Percentiles rank a stretch among this genome's conserved stretches.
Conservation (phyloP, 805 yeast genomes). For the Spathaspora gorwiae region DNA sequence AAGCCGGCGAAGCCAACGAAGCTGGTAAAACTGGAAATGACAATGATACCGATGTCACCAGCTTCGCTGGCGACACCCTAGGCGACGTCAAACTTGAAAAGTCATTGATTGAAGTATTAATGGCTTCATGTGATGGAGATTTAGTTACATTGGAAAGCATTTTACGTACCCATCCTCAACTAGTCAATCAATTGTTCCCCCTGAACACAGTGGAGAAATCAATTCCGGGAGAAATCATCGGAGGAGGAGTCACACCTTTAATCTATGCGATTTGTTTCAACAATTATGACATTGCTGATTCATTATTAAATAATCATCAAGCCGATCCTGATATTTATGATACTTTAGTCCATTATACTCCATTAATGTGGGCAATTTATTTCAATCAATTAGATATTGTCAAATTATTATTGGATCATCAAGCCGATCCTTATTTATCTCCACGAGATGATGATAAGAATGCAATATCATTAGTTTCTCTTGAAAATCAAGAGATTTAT, state of each 20-base stretch:
- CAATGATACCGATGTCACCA: not conserved
- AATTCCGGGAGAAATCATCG: no score
- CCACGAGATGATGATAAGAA: conserved; percentile 32
- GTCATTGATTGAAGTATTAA: conserved; percentile 20
- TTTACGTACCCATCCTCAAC: conserved; percentile 16
- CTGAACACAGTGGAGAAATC: no score
- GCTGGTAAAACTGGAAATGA: not conserved
- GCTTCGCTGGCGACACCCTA: no score
- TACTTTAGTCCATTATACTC: conserved; percentile 50
- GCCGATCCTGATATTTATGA: conserved; percentile 52
- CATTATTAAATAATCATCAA: conserved; percentile 35
- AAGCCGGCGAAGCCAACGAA: not conserved
- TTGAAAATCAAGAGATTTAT: conserved; percentile 48
- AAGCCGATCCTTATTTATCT: conserved; percentile 54
- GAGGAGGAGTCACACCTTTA: conserved; percentile 29
- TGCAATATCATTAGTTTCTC: conserved; percentile 56
- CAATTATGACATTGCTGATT: conserved; percentile 44
- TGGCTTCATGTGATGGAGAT: conserved; percentile 37
- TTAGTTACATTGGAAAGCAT: conserved; percentile 27
- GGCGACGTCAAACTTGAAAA: not conserved
- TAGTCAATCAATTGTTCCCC: conserved; percentile 18
- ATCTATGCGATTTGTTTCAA: conserved; percentile 55
- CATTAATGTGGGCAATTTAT: conserved; percentile 85
- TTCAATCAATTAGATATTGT: conserved; percentile 53
- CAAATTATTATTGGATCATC: conserved; percentile 52